Evolutionary conservation across 1,284 basidiomycete species (phyloP).

Genomic region (Chondrostereum purpureum): DNA sequence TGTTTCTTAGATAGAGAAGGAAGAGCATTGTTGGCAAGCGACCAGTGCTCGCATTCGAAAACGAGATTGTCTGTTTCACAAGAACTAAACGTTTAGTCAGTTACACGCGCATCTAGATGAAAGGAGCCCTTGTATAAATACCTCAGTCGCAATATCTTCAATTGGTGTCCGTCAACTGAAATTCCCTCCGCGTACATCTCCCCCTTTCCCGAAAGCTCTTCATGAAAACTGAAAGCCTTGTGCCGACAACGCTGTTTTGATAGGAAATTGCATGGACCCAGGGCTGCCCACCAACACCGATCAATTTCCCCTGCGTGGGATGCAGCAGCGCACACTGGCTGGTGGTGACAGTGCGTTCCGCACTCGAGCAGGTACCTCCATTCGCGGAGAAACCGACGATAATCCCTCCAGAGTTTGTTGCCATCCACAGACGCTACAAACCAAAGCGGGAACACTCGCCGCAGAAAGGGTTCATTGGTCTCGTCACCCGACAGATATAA

Average conservation of each 20-base stretch:
- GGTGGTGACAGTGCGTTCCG: constrained; percentile 6
- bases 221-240: constrained; percentile 14
- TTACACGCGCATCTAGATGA: no score
- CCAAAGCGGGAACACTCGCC: constrained; percentile 15
- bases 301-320: constrained; percentile 18
- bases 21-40: background rate
- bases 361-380: constrained; percentile 17
- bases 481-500: constrained; percentile 1
- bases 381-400: constrained; percentile 16
- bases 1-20: background rate
- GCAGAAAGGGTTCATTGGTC: constrained; percentile 8
- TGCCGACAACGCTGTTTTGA: constrained; percentile 16
- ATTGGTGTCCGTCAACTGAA: constrained; percentile 5
- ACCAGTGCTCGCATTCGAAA: background rate
- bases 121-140: no score
- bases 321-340: constrained; percentile 5
- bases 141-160: constrained; percentile 13
- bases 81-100: background rate
- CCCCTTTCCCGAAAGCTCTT: background rate
- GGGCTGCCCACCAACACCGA: constrained; percentile 19
- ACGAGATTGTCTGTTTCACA: constrained; percentile 3
- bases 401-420: constrained; percentile 14
- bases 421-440: constrained; percentile 9
- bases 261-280: constrained; percentile 18
- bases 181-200: constrained; percentile 13